Conservation (phyloP, 805 yeast species). For the Clavispora carvajalis region DNA sequence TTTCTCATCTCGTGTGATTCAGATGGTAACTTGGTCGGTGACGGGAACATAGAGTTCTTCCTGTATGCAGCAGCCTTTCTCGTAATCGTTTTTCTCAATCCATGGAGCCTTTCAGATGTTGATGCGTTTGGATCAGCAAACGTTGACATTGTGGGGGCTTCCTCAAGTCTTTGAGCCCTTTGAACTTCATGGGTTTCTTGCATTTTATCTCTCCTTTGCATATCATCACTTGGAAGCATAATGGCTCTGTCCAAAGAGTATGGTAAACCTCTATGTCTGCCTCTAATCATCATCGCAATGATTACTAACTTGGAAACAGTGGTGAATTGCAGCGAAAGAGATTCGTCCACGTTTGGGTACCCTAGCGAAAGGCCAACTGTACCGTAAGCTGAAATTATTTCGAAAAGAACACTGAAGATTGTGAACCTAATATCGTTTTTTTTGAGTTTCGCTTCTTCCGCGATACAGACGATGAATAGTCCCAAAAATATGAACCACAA, state of each 20-base stretch:
- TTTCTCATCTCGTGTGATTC: slow-evolving; percentile 6
- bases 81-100: slow-evolving; percentile 7
- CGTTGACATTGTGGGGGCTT: slow-evolving; percentile 10
- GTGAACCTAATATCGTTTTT: slow-evolving; percentile 44
- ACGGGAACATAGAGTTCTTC: slow-evolving; percentile 13
- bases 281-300: slow-evolving; percentile 87
- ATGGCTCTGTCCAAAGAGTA: slow-evolving; percentile 91
- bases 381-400: slow-evolving; percentile 91
- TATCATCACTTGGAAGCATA: slow-evolving; percentile 68
- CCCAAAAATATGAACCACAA: slow-evolving; percentile 91
- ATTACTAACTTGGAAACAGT: slow-evolving; percentile 76
- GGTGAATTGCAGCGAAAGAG: slow-evolving; percentile 70
- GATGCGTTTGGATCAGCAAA: slow-evolving; percentile 4
- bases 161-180: slow-evolving; percentile 15
- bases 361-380: slow-evolving; percentile 93
- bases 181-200: slow-evolving; percentile 49
- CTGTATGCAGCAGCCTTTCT: slow-evolving; percentile 12
- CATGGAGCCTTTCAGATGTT: slow-evolving; percentile 5
- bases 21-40: slow-evolving; percentile 14
- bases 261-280: slow-evolving; percentile 95
- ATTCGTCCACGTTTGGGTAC: slow-evolving; percentile 58
- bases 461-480: slow-evolving; percentile 77
- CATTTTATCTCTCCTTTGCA: slow-evolving; percentile 55
- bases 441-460: slow-evolving; percentile 65
- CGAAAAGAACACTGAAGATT: slow-evolving; percentile 74